Base-by-base conservation (phyloP, 2,329 filamentous ascomycete genomes). In the Verticillium isaacii region DNA sequence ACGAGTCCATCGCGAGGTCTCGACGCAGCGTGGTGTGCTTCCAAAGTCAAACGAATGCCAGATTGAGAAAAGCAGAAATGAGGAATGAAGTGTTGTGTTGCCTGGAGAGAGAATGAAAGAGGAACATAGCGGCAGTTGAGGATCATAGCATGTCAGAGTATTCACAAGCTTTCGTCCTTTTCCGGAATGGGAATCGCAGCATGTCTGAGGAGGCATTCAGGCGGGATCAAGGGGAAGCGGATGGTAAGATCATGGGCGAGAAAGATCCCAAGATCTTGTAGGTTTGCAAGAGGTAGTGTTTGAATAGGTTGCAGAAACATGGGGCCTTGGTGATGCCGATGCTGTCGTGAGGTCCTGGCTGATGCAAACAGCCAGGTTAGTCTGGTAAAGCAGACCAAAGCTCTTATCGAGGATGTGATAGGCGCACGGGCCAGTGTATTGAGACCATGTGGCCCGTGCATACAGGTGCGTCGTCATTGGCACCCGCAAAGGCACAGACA, bases 381-480 rank as follows among this genome's bases (percentile, higher is more conserved):
- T 29, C 29, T 6, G 29, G 29, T 29, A 29, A 29, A 29, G 29
- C 29, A 29, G 5, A 1, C 29, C 5, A 6, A 29, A 50, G n/a
- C 45, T 50, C 45, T 50, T 50, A 50, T 50, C 45, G 19, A 6
- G 29, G 9, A 9, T 50, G 45, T 8, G 45, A 50, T 50, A 50
- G 19, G 23, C 45, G 45, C 45, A 50, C 45, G 45, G 45, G n/a
- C 45, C 45, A 50, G 2, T 37, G 17, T 32, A 32, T 17, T 19
- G 25, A 56, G 54, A n/a, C 37, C 25, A 15, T 6, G 12, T 58
- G 57, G 57, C 37, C 57, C 57, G 57, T 58, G 57, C 57, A 37
- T 32, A 15, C 23, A 45, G 37, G 6, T 50, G 57, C 57, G 41
- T 58, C 57, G 57, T 58, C 57, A 58, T 58, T 58, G 57, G 57